These are phyloP conservation scores for Plasmodium relictum DNA, from an alignment of 169 alveolate genomes.

Conservation along the genomic window DNA sequence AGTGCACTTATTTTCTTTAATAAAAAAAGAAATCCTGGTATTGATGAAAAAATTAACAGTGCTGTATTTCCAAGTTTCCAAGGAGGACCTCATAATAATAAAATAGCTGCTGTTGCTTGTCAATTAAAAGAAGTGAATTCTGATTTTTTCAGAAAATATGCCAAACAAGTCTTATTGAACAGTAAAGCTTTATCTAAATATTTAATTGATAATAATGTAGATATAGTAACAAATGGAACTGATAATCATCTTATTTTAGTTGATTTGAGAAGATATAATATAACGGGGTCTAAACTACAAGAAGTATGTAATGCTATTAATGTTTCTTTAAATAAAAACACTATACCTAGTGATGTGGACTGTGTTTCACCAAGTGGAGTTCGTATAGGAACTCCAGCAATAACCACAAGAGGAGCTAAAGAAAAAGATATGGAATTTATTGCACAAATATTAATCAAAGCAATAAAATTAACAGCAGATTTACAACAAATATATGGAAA, in stretches of 20 bases:
- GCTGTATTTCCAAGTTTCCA: constrained; percentile 98
- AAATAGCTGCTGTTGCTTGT: constrained; percentile 92
- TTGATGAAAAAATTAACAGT: constrained; percentile 92
- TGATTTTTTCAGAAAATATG: constrained; percentile 83
- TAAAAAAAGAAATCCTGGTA: constrained; percentile 88
- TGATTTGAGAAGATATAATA: constrained; percentile 89
- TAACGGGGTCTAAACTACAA: constrained; percentile 90
- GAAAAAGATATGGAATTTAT: constrained; percentile 90
- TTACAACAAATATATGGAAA: constrained; percentile 81
- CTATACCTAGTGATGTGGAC: constrained; percentile 89
- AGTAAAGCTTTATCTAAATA: constrained; percentile 89
- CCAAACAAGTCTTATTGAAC: constrained; percentile 83
- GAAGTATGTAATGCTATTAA: constrained; percentile 89
- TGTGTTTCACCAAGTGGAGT: constrained; percentile 94
- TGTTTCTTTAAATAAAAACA: constrained; percentile 91
- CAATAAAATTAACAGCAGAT: constrained; percentile 76
- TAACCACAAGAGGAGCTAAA: constrained; percentile 94
- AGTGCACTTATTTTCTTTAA: constrained; percentile 95
- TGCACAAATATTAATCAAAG: constrained; percentile 83
- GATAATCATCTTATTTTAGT: constrained; percentile 94
- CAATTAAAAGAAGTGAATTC: constrained; percentile 87
- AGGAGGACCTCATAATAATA: constrained; percentile 97
- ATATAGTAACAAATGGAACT: constrained; percentile 92
- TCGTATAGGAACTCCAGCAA: constrained; percentile 96
- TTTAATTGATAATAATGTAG: constrained; percentile 82